Evolutionary conservation across 805 yeast species (phyloP).

Genomic region (Candida tammaniensis): DNA sequence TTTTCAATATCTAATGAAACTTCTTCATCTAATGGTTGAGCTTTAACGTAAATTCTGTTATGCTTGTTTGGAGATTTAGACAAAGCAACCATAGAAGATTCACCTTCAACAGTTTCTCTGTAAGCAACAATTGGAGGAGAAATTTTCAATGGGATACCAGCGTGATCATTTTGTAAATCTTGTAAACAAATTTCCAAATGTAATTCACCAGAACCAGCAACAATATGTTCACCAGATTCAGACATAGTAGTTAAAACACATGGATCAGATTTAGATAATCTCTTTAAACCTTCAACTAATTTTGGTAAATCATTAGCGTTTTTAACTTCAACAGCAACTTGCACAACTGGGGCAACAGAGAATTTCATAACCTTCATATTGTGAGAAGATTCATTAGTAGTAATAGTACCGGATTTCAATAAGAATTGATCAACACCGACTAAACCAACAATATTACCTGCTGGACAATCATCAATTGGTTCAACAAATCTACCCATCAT

Average conservation of each 20-base stretch:
- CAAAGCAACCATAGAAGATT: slow-evolving; percentile 92
- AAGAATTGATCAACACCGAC: slow-evolving; percentile 99
- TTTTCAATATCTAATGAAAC: slow-evolving; percentile 85
- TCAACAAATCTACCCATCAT: slow-evolving; percentile 99
- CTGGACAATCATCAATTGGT: slow-evolving; percentile 99
- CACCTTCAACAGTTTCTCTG: slow-evolving; percentile 96
- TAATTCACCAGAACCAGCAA: slow-evolving; percentile 99
- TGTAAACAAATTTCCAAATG: slow-evolving; percentile 96
- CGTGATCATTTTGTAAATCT: slow-evolving; percentile 98
- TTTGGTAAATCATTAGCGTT: slow-evolving; percentile 99
- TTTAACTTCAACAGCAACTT: slow-evolving; percentile 99
- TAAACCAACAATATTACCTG: slow-evolving; percentile 99
- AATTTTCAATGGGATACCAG: slow-evolving; percentile 97
- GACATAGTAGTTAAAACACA: slow-evolving; percentile 87
- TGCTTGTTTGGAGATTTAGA: slow-evolving; percentile 99
- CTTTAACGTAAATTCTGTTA: slow-evolving; percentile 98
- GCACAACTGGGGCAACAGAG: slow-evolving; percentile 99
- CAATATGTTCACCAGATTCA: slow-evolving; percentile 98
- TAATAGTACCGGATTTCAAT: slow-evolving; percentile 98
- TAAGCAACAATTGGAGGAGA: slow-evolving; percentile 98
- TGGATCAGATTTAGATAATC: slow-evolving; percentile 99
- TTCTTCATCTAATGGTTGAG: slow-evolving; percentile 95
- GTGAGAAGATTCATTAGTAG: slow-evolving; percentile 96
- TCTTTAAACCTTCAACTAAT: slow-evolving; percentile 99
- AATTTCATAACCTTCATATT: slow-evolving; percentile 99